These are phyloP conservation scores for Rhizoclosmatium globosum DNA, from an alignment of 192 early-diverging fungal genomes.

Conservation along the genomic window DNA sequence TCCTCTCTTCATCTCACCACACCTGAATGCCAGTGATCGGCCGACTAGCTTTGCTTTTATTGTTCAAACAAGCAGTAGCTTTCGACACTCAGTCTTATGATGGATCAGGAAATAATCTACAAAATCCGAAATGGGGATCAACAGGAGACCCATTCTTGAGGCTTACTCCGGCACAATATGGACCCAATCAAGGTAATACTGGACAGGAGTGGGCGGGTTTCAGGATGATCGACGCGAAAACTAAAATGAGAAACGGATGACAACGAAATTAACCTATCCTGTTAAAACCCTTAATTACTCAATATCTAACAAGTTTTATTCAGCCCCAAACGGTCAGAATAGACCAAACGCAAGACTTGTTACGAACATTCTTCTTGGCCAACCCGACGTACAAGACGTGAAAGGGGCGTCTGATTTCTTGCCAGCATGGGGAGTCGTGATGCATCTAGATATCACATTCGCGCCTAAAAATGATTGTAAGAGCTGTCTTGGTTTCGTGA, in stretches of 20 bases:
- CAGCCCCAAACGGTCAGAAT: slow-evolving; percentile 7
- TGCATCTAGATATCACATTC: slow-evolving; percentile 21
- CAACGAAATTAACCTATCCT: too few species aligned
- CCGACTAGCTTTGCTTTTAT: too few species aligned
- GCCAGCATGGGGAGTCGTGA: slow-evolving; percentile 27
- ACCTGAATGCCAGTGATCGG: too few species aligned
- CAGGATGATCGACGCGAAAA: background rate
- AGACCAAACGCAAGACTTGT: slow-evolving; percentile 39
- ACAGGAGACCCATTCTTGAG: slow-evolving; percentile 15
- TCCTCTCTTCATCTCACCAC: too few species aligned
- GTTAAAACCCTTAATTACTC: background rate
- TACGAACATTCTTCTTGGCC: slow-evolving; percentile 39
- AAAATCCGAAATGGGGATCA: slow-evolving; percentile 16
- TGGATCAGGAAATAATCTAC: slow-evolving; percentile 39
- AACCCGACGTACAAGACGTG: slow-evolving; percentile 10
- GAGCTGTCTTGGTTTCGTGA: background rate
- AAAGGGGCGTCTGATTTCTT: slow-evolving; percentile 32
- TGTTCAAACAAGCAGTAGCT: too few species aligned
- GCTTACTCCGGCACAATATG: slow-evolving; percentile 19
- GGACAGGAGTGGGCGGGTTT: background rate
- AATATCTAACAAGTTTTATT: background rate
- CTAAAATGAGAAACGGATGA: too few species aligned
- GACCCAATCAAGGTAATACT: slow-evolving; percentile 23
- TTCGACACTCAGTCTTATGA: background rate
- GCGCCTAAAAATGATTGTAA: slow-evolving; percentile 9